A percentile compares a stretch with the other conserved stretches of the same genome.
Conservation (phyloP, 345 rosid species). For the Salix arbutifolia region DNA sequence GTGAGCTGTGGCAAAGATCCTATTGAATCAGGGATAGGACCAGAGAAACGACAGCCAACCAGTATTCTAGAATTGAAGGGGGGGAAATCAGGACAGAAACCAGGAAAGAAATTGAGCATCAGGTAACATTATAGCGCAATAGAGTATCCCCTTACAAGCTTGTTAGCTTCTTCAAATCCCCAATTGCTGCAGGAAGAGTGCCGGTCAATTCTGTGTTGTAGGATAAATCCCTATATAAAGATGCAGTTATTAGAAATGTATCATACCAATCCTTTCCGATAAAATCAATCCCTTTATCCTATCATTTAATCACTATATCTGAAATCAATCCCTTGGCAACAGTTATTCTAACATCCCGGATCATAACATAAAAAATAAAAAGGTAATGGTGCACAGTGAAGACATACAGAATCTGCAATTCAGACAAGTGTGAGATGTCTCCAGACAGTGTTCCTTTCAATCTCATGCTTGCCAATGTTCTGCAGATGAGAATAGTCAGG, state of each 20-base stretch:
- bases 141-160: conserved; percentile 52
- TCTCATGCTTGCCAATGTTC: conserved; percentile 52
- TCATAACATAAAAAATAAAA: not conserved
- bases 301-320: not conserved
- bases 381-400: conserved; percentile 3
- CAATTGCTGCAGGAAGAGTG: conserved; percentile 59
- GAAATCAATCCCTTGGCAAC: not conserved
- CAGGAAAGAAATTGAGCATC: not conserved
- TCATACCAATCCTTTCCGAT: not conserved
- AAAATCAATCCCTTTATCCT: not conserved
- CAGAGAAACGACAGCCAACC: conserved; percentile 68
- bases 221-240: conserved; percentile 68
- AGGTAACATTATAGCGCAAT: not conserved
- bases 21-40: conserved; percentile 59
- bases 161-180: conserved; percentile 47
- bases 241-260: conserved; percentile 16
- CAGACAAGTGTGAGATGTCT: conserved; percentile 53
- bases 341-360: not conserved
- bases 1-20: conserved; percentile 52
- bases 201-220: conserved; percentile 58
- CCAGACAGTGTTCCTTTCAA: conserved; percentile 52
- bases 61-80: conserved; percentile 46
- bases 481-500: conserved; percentile 27
- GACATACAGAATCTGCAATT: conserved; percentile 60
- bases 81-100: not conserved